Conservation (phyloP, 306 rosid species). For the Vigna angularis region DNA sequence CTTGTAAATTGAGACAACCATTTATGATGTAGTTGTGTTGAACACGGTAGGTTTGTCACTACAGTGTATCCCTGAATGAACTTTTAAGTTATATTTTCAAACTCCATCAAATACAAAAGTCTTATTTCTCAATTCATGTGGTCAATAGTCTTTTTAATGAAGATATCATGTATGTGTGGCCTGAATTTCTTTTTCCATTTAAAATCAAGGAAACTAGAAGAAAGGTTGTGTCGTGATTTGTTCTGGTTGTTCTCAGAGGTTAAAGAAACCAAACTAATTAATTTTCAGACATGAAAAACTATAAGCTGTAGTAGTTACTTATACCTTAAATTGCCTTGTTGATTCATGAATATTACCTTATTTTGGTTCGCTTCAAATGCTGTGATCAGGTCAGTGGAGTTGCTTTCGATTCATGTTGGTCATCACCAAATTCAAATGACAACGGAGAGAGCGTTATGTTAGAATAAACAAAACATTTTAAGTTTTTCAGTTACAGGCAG, state of each 20-base stretch:
- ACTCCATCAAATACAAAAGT: constrained; percentile 5
- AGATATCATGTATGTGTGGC: constrained; percentile 12
- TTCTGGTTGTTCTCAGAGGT: constrained; percentile 9
- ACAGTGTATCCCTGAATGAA: background rate
- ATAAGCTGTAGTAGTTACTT: constrained; percentile 15
- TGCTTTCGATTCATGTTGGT: constrained; percentile 96
- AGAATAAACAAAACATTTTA: no score
- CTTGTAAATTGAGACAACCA: background rate
- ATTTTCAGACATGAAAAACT: background rate
- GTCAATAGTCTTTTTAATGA: constrained; percentile 1
- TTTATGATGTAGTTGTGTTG: background rate
- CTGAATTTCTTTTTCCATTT: background rate
- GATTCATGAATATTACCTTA: constrained; percentile 31
- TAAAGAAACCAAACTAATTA: constrained; percentile 2
- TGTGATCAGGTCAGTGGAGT: constrained; percentile 92
- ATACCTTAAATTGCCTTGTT: constrained; percentile 27
- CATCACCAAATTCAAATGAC: constrained; percentile 84
- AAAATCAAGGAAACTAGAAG: constrained; percentile 4
- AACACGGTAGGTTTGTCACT: background rate
- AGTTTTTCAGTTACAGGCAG: no score
- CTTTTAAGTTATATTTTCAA: background rate
- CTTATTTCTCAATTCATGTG: background rate
- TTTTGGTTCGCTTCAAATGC: constrained; percentile 38
- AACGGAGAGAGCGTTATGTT: constrained; percentile 75
- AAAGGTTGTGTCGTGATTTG: background rate